phyloP scores from a whole-genome alignment of 768 basidiomycete species.

The Agaricus subrufescens region DNA sequence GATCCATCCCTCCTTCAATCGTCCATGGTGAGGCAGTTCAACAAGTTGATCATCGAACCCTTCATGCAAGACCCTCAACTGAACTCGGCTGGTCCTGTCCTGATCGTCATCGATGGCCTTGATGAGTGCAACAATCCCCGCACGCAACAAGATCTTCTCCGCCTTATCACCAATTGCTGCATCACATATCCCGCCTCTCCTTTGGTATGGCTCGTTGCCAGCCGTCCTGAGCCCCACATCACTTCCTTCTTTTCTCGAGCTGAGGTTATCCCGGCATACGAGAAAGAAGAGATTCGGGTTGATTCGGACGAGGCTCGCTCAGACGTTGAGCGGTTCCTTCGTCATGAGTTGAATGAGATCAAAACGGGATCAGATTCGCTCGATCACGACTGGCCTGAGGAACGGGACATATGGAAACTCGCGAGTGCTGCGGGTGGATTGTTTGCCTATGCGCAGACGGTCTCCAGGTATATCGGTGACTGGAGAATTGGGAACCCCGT shows the following conservation, averaged over 20 bases:
- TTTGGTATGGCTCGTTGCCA: constrained; percentile 20
- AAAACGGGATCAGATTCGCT: background rate
- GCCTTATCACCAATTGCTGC: constrained; percentile 1
- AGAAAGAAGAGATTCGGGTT: constrained; percentile 3
- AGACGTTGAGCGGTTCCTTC: constrained; percentile 16
- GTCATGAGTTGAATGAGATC: constrained; percentile 7
- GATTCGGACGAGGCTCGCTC: constrained; percentile 10
- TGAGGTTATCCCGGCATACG: background rate
- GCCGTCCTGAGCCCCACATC: constrained; percentile 22
- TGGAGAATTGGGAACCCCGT: background rate
- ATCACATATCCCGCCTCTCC: constrained; percentile 2
- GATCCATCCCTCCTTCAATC: constrained; percentile 11
- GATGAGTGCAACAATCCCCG: constrained; percentile 18
- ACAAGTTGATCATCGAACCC: constrained; percentile 11
- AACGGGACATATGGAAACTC: constrained; percentile 9
- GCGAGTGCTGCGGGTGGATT: constrained; percentile 16
- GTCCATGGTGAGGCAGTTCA: constrained; percentile 9
- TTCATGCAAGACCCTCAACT: background rate
- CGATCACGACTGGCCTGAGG: constrained; percentile 10
- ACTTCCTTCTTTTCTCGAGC: constrained; percentile 5
- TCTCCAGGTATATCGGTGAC: constrained; percentile 16
- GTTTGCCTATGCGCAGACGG: constrained; percentile 20
- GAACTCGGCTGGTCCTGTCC: background rate
- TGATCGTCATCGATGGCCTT: constrained; percentile 19
- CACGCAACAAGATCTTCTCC: constrained; percentile 13